Evolutionary conservation across 805 yeast genomes (phyloP).

Genomic region (Suhomyces prunicola): DNA sequence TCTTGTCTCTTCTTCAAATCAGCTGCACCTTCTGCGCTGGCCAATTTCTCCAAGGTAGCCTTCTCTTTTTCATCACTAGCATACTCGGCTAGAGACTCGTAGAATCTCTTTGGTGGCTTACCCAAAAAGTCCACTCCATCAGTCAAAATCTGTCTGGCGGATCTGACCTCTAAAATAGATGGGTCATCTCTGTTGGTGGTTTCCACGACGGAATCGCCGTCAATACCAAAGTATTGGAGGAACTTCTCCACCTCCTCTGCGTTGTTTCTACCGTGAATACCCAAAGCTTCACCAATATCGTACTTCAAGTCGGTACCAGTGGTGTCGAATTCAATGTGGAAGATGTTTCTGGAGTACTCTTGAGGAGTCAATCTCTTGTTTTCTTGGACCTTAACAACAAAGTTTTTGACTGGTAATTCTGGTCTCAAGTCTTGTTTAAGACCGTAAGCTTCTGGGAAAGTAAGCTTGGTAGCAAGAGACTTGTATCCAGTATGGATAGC

Average conservation of each 20-base stretch:
- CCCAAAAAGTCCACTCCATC: slow-evolving; percentile 89
- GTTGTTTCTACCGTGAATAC: slow-evolving; percentile 88
- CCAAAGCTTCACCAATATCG: slow-evolving; percentile 95
- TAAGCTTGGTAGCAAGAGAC: slow-evolving; percentile 64
- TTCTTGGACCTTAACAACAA: slow-evolving; percentile 83
- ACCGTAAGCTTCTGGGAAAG: slow-evolving; percentile 78
- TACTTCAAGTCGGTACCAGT: slow-evolving; percentile 87
- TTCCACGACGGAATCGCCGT: slow-evolving; percentile 65
- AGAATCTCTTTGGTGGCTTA: slow-evolving; percentile 93
- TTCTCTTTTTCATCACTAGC: slow-evolving; percentile 70
- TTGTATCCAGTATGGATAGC: slow-evolving; percentile 31
- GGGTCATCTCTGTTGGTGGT: slow-evolving; percentile 67
- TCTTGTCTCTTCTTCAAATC: slow-evolving; percentile 84
- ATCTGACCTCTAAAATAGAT: slow-evolving; percentile 62
- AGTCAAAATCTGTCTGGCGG: slow-evolving; percentile 73
- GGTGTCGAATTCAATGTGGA: slow-evolving; percentile 93
- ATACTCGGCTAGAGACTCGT: slow-evolving; percentile 72
- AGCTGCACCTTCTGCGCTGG: slow-evolving; percentile 77
- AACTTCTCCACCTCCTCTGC: slow-evolving; percentile 63
- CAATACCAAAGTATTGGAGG: slow-evolving; percentile 65
- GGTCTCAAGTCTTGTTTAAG: slow-evolving; percentile 70
- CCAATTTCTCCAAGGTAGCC: slow-evolving; percentile 57
- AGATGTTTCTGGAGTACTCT: slow-evolving; percentile 89
- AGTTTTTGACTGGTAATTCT: slow-evolving; percentile 81
- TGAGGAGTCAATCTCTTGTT: slow-evolving; percentile 87